These are phyloP conservation scores for Phytophthora podocarpi DNA, from an alignment of 352 stramenopile genomes.

Conservation along the genomic window DNA sequence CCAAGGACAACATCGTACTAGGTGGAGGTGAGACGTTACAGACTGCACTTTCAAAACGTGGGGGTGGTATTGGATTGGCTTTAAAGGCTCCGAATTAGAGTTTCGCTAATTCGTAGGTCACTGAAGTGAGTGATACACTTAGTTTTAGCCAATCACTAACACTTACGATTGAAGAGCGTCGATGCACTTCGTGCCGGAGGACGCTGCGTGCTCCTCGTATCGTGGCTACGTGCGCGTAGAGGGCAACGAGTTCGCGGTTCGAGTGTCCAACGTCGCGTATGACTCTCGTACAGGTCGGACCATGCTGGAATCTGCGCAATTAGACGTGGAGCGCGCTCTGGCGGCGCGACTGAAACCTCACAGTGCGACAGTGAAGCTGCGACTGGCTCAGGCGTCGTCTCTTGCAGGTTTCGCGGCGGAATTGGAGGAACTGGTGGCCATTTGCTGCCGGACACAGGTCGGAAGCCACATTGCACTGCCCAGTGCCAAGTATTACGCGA, in stretches of 20 bases:
- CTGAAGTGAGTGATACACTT: too few relatives aligned
- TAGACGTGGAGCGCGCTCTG: slow-evolving; percentile 66
- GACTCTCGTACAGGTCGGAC: slow-evolving; percentile 17
- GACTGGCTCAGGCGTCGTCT: slow-evolving; percentile 59
- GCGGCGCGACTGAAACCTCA: slow-evolving; percentile 49
- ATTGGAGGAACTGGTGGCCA: slow-evolving; percentile 63
- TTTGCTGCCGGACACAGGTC: slow-evolving; percentile 34
- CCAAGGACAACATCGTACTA: slow-evolving; percentile 15
- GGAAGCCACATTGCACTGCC: slow-evolving; percentile 32
- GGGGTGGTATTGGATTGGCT: slow-evolving; percentile 5
- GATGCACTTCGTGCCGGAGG: slow-evolving; percentile 52
- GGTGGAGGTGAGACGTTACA: slow-evolving; percentile 14
- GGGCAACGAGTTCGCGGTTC: slow-evolving; percentile 54
- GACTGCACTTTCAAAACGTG: slow-evolving; percentile 10
- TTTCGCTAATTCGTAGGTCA: too few relatives aligned
- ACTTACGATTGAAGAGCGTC: background rate
- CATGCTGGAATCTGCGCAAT: slow-evolving; percentile 42
- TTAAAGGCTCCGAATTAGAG: too few relatives aligned
- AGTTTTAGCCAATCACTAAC: background rate
- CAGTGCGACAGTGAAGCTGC: slow-evolving; percentile 55
- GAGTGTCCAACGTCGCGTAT: slow-evolving; percentile 45
- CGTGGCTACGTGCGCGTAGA: slow-evolving; percentile 61
- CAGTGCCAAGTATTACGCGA: slow-evolving; percentile 60
- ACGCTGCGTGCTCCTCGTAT: slow-evolving; percentile 46
- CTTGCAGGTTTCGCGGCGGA: slow-evolving; percentile 57